Evolutionary conservation across 179 eudicot species (phyloP).

Genomic region (Nepenthes alata): DNA sequence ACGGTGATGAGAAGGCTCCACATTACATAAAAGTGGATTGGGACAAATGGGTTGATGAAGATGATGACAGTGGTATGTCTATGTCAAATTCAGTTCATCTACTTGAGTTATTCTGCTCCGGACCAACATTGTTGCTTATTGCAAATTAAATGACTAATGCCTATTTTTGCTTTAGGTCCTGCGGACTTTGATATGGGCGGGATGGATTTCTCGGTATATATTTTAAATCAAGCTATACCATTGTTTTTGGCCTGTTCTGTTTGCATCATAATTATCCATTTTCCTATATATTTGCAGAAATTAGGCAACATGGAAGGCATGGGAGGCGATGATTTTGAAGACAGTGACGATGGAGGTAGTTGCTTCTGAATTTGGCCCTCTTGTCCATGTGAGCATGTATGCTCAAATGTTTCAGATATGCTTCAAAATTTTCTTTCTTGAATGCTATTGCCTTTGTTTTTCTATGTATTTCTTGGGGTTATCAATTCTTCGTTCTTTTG

Average conservation of each 20-base stretch:
- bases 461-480: background rate
- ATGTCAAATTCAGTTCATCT: background rate
- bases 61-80: slow-evolving; percentile 29
- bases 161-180: slow-evolving; percentile 31
- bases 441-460: too few species aligned
- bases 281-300: slow-evolving; percentile 29
- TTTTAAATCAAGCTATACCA: too few species aligned
- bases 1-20: slow-evolving; percentile 70
- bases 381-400: background rate
- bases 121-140: background rate
- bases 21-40: slow-evolving; percentile 92
- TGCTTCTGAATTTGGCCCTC: background rate
- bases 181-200: slow-evolving; percentile 64
- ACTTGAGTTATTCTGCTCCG: background rate
- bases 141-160: background rate
- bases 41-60: slow-evolving; percentile 99
- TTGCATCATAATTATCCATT: background rate
- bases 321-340: slow-evolving; percentile 48
- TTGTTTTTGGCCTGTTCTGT: background rate
- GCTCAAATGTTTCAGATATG: background rate
- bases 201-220: slow-evolving; percentile 89
- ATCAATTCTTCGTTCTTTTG: too few species aligned
- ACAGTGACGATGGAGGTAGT: slow-evolving; percentile 70
- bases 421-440: background rate
- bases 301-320: slow-evolving; percentile 48